phyloP scores from a whole-genome alignment of 345 rosid species.

The Eutrema japonicum region DNA sequence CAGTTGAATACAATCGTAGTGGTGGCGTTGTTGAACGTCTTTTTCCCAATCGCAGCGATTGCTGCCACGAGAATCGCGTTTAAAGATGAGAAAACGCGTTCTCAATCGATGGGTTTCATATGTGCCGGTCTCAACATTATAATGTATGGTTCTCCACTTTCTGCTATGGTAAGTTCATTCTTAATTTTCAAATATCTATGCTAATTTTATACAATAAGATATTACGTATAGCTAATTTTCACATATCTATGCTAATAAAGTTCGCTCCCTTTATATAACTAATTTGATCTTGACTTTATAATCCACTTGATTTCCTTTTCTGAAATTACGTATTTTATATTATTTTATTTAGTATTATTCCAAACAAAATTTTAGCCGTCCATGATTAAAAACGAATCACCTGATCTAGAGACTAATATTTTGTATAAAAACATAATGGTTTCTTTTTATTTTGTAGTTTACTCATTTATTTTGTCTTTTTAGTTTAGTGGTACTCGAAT shows the following conservation, averaged over 20 bases:
- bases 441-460: background rate
- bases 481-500: constrained; percentile 7
- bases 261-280: background rate
- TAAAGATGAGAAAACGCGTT: constrained; percentile 50
- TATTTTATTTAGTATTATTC: background rate
- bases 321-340: background rate
- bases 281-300: background rate
- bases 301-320: constrained; percentile 10
- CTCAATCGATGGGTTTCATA: constrained; percentile 58
- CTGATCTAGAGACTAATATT: constrained; percentile 1
- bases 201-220: background rate
- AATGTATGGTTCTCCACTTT: constrained; percentile 76
- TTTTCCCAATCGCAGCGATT: constrained; percentile 55
- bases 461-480: background rate
- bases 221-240: background rate
- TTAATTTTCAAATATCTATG: background rate
- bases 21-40: constrained; percentile 55
- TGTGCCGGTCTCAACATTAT: constrained; percentile 62
- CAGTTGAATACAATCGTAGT: constrained; percentile 47
- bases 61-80: constrained; percentile 49
- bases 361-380: constrained; percentile 8
- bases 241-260: too few relatives aligned
- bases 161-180: constrained; percentile 66
- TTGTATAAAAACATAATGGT: constrained; percentile 21
- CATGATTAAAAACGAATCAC: constrained; percentile 24